Percentiles rank a stretch among this genome's conserved stretches.
Conservation (phyloP, 495 filamentous ascomycete species). For the Mytilinidion resinicola region DNA sequence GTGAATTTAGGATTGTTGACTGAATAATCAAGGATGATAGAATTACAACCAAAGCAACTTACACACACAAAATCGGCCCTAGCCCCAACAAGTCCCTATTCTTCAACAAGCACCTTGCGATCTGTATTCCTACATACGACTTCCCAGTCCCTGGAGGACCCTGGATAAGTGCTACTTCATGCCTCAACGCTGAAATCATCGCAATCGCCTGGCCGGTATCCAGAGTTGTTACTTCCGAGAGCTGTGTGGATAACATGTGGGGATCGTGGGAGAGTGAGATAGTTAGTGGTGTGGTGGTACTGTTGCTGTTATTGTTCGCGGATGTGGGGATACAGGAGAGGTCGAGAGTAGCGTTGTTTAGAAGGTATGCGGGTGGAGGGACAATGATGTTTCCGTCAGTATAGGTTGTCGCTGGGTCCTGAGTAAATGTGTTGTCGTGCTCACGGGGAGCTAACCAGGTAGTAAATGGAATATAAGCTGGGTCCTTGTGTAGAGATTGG, state of each 20-base stretch:
- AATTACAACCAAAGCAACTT: too few relatives aligned
- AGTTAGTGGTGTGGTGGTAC: not conserved
- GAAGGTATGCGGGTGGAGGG: constrained; percentile 49
- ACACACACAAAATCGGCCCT: not conserved
- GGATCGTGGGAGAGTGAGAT: not conserved
- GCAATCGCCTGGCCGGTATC: constrained; percentile 53
- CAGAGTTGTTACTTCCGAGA: too few relatives aligned
- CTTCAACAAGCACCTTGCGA: constrained; percentile 56
- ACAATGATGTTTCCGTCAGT: constrained; percentile 25
- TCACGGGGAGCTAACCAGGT: constrained; percentile 51
- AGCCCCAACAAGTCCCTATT: constrained; percentile 41
- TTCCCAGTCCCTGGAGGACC: constrained; percentile 80
- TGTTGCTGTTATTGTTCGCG: too few relatives aligned
- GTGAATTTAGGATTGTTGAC: too few relatives aligned
- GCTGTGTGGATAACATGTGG: too few relatives aligned
- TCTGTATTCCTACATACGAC: constrained; percentile 51
- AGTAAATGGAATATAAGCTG: constrained; percentile 50
- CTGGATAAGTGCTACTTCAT: constrained; percentile 59
- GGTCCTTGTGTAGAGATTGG: constrained; percentile 48
- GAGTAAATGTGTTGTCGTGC: too few relatives aligned
- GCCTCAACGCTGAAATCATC: constrained; percentile 50
- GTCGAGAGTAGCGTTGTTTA: constrained; percentile 24
- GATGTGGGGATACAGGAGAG: too few relatives aligned
- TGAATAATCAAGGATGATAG: too few relatives aligned
- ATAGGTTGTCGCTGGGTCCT: constrained; percentile 31